Base-by-base conservation (phyloP, 108 stramenopile genomes). In the Ochromonas danica region DNA sequence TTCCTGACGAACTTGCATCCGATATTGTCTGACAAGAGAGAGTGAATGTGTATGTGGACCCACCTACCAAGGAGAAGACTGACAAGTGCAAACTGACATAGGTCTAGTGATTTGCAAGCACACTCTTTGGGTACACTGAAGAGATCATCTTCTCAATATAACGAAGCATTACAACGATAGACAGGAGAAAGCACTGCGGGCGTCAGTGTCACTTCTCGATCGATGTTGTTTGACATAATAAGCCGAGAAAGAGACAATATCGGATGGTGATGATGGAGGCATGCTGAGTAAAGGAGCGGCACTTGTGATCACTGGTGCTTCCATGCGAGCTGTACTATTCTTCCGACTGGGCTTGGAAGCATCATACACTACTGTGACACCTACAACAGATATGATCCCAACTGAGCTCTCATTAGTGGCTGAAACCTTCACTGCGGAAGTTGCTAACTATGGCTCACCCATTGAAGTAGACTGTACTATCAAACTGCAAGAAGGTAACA, bases 341-440 rank as follows among this genome's bases (percentile, higher is more conserved):
- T 57, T 57, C 22, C 51, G 51, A 57, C 51, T 57, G 22, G 51
- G n/a, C n/a, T n/a, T n/a, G n/a, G n/a, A n/a, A n/a, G n/a, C n/a
- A n/a, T n/a, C n/a, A n/a, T n/a, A n/a, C 17, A 17, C 22, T 57
- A 57, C 51, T 57, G 51, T 22, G 51, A 57, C 51, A 57, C 51
- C 51, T 57, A 57, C 51, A 57, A 57, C 51, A 57, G 51, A 57
- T 57, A 57, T 10, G 51, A 10, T 57, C 51, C 51, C 51, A 57
- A 57, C 51, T 57, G 51, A 57, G 51, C 51, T 57, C 51, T 57
- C 51, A 57, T 57, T 57, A n/a, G n/a, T n/a, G n/a, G n/a, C n/a
- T n/a, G n/a, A n/a, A n/a, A n/a, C n/a, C n/a, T n/a, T n/a, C n/a
- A 57, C 51, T 57, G 51, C 51, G 22, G 51, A 57, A 57, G 51